Percentiles rank a stretch among this genome's conserved stretches.
Evolutionary conservation across 2,329 filamentous ascomycete species (phyloP).

Genomic region (Gnomoniopsis sp.): DNA sequence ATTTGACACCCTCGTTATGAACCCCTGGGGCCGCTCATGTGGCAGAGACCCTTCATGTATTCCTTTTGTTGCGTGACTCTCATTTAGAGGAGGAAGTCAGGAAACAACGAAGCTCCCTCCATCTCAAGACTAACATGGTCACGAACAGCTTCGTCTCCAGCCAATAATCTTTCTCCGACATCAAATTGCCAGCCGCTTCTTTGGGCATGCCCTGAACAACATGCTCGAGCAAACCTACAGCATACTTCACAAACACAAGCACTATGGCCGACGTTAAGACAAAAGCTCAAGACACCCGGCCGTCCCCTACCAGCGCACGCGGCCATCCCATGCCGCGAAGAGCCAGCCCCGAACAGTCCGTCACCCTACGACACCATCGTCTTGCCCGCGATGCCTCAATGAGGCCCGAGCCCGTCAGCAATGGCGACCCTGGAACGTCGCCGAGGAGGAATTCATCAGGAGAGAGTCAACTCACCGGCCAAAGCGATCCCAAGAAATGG

Average conservation of each 20-base stretch:
- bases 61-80: neutral
- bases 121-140: neutral
- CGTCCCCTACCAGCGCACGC: slow-evolving; percentile 21
- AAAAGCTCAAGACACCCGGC: slow-evolving; percentile 24
- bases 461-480: slow-evolving; percentile 45
- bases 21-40: too few species aligned
- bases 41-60: too few species aligned
- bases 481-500: slow-evolving; percentile 52
- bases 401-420: slow-evolving; percentile 18
- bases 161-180: neutral
- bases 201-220: slow-evolving; percentile 13
- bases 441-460: slow-evolving; percentile 42
- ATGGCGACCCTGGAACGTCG: slow-evolving; percentile 18
- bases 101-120: neutral
- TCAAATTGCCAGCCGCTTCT: neutral
- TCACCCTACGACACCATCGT: slow-evolving; percentile 45
- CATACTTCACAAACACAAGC: slow-evolving; percentile 5
- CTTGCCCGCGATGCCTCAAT: slow-evolving; percentile 38
- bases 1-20: too few species aligned
- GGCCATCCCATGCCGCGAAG: slow-evolving; percentile 43
- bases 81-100: neutral
- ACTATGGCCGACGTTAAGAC: slow-evolving; percentile 29
- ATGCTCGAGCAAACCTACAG: slow-evolving; percentile 14
- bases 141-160: neutral
- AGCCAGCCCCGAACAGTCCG: slow-evolving; percentile 41